A percentile compares a stretch with the other conserved stretches of the same genome.
Conservation (phyloP, 2,329 filamentous ascomycete species). For the Trichoderma atrobrunneum region DNA sequence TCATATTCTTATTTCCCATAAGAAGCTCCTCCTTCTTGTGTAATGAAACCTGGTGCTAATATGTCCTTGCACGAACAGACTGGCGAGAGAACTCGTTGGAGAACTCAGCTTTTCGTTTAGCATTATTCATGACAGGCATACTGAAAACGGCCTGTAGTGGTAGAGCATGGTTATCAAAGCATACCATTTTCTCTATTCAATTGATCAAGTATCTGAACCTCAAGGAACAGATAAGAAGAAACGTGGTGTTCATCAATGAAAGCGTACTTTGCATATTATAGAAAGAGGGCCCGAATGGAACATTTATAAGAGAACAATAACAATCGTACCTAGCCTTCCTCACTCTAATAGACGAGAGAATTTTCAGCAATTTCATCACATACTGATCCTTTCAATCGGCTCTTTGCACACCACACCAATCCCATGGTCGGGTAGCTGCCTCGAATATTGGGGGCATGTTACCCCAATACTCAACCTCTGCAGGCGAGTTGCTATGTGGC, state of each 20-base stretch:
- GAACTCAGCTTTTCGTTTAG: not conserved
- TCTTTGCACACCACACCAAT: not conserved
- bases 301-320: not conserved
- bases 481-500: not conserved
- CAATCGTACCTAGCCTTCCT: not conserved
- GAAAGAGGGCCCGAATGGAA: not conserved
- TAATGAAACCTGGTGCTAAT: not conserved
- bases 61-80: not conserved
- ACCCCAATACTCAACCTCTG: not conserved
- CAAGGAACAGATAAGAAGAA: not conserved
- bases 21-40: not conserved
- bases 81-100: not conserved
- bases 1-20: not conserved
- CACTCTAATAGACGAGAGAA: not conserved
- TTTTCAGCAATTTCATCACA: not conserved
- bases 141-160: not conserved
- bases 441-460: not conserved
- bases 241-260: not conserved
- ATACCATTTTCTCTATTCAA: too few relatives aligned
- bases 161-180: not conserved
- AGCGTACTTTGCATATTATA: not conserved
- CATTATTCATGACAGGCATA: not conserved
- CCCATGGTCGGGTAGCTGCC: not conserved
- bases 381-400: not conserved
- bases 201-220: too few relatives aligned